Evolutionary conservation across 208 protist species (phyloP).

Genomic region (Spongospora subterranea): DNA sequence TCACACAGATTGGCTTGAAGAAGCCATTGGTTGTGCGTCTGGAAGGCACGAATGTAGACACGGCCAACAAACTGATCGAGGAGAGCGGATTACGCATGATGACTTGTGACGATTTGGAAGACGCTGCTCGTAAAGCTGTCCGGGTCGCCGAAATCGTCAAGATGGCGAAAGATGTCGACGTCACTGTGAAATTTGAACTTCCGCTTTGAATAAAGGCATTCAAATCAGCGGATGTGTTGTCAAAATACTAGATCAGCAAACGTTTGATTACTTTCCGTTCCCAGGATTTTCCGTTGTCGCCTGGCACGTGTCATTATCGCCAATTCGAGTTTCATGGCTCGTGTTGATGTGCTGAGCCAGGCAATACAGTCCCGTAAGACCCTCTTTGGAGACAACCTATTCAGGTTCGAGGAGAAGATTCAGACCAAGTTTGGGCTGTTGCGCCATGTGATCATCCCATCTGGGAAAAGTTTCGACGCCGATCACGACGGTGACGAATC

Average conservation of each 20-base stretch:
- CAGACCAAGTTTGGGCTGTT: neutral
- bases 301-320: neutral
- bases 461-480: neutral
- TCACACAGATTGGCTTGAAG: slow-evolving; percentile 78
- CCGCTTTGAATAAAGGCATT: neutral
- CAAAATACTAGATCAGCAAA: neutral
- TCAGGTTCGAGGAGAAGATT: neutral
- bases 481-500: neutral
- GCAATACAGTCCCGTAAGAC: neutral
- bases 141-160: slow-evolving; percentile 59
- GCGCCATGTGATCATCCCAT: neutral
- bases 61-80: slow-evolving; percentile 81
- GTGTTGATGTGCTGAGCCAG: neutral
- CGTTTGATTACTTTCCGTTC: neutral
- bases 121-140: slow-evolving; percentile 66
- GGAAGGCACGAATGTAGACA: slow-evolving; percentile 90
- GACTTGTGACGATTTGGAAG: slow-evolving; percentile 62
- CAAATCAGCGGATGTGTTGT: neutral
- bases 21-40: slow-evolving; percentile 90
- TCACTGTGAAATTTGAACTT: slow-evolving; percentile 39
- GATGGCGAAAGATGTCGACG: slow-evolving; percentile 22
- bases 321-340: neutral
- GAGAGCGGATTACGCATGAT: slow-evolving; percentile 64
- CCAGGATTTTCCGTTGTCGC: neutral
- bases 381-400: neutral